phyloP scores from a whole-genome alignment of 371 early-diverging fungal species.

The Rhizopus delemar region DNA sequence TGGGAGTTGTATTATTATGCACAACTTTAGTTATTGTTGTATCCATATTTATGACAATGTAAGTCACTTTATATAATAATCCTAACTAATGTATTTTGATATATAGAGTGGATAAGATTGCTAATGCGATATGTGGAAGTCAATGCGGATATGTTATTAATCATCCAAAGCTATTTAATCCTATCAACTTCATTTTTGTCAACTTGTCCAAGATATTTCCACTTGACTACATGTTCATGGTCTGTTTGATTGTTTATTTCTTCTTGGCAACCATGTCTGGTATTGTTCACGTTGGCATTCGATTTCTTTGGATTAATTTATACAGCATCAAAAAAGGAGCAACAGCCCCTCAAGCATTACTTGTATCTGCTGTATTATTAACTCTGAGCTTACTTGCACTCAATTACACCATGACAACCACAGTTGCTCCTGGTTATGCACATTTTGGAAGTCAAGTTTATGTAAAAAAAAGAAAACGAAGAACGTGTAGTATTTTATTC shows the following conservation, averaged over 20 bases:
- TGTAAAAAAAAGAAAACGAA: constrained; percentile 29
- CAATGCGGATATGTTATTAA: constrained; percentile 67
- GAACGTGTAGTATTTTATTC: not conserved
- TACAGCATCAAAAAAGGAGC: constrained; percentile 55
- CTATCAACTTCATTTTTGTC: constrained; percentile 62
- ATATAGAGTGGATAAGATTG: constrained; percentile 53
- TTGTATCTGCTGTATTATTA: constrained; percentile 51
- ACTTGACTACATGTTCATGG: constrained; percentile 65
- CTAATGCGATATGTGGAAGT: constrained; percentile 61
- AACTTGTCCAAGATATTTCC: constrained; percentile 60
- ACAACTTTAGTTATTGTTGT: constrained; percentile 38
- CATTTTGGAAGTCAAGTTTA: constrained; percentile 65
- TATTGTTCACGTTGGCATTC: constrained; percentile 60
- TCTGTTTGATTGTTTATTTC: constrained; percentile 60
- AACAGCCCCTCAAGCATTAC: constrained; percentile 62
- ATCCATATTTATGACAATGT: constrained; percentile 61
- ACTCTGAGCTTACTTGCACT: constrained; percentile 55
- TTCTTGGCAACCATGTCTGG: constrained; percentile 64
- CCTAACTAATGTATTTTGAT: not conserved
- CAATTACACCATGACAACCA: constrained; percentile 55
- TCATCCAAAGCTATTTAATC: constrained; percentile 62
- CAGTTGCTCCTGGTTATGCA: constrained; percentile 59
- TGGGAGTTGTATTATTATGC: constrained; percentile 36
- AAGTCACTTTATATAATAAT: constrained; percentile 14
- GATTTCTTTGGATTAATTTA: constrained; percentile 63